Base-by-base conservation (phyloP, 108 stramenopile genomes). In the Schizochytrium sp. region DNA sequence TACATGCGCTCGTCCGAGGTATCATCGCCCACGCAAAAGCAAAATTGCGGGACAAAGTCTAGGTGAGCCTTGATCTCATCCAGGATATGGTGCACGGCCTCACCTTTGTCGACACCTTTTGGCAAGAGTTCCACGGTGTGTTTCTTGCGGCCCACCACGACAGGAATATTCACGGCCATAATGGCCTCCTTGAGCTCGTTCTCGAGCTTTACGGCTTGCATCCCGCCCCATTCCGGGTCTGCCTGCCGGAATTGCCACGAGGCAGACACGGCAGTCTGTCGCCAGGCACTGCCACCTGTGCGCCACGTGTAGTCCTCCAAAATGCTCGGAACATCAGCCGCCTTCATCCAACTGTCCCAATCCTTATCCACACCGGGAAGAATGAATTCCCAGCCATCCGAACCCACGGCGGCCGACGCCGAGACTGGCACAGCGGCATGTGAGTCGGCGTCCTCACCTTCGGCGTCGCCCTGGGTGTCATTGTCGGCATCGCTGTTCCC, bases 181-280 rank as follows among this genome's bases (percentile, higher is more conserved):
- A 99, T 95, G 60, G 96, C 96, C 60, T 91, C 92, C 76, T 97
- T 95, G 25, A 98, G 93, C 89, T 99, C 98, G 51, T 92, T 72
- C 18, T 96, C 96, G 69, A 99, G 91, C 90, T 97, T 94, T 53
- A 95, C 93, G 23, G 98, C 98, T 90, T 98, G 98, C 21, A 97
- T 93, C 5, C 94, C 94, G 12, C 98, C 99, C 98, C 98, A 99
- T 87, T 99, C 99, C 4, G 99, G 99, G 93, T 99, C 99, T 44
- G 97, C 97, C 5, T 96, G 95, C 92, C 98, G 98, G 91, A 98
- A 99, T 43, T 96, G 96, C 98, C 98, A 99, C 25, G 97, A 96
- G 58, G 98, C 95, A 8, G 45, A 25, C n/a, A 58, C 97, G 96
- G 53, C 95, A 96, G 45, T 96, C 91, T 5, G 90, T 91, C 57